These are phyloP conservation scores for Wickerhamiella allomyrinae DNA, from an alignment of 805 yeast genomes.

Conservation along the genomic window DNA sequence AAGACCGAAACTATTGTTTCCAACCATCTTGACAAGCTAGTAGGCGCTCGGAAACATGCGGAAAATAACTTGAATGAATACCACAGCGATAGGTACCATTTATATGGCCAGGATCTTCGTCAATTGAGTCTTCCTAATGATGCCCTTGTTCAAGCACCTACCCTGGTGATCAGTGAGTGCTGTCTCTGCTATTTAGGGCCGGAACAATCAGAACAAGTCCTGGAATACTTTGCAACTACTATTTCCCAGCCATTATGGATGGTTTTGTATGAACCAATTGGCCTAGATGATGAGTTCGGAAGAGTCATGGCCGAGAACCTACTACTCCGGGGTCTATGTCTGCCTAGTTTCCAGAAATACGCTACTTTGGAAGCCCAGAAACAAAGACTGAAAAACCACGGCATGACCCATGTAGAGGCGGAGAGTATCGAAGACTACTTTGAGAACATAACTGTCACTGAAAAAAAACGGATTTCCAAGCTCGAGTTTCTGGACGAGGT, in stretches of 20 bases:
- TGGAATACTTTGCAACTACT: slow-evolving; percentile 30
- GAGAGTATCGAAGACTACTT: slow-evolving; percentile 31
- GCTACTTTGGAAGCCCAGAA: slow-evolving; percentile 33
- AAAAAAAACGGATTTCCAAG: slow-evolving; percentile 31
- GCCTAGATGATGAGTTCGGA: slow-evolving; percentile 49
- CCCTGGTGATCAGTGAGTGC: slow-evolving; percentile 58
- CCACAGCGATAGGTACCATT: slow-evolving; percentile 30
- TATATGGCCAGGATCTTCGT: slow-evolving; percentile 45
- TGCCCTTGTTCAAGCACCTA: slow-evolving; percentile 30
- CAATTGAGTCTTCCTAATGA: slow-evolving; percentile 20
- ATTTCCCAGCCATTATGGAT: slow-evolving; percentile 23
- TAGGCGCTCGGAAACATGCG: slow-evolving; percentile 9
- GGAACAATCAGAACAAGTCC: slow-evolving; percentile 31
- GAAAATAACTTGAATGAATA: slow-evolving; percentile 7
- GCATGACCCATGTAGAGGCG: slow-evolving; percentile 25
- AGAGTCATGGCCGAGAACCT: slow-evolving; percentile 51
- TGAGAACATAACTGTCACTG: slow-evolving; percentile 25
- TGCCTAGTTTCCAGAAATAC: slow-evolving; percentile 42
- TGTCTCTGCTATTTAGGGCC: slow-evolving; percentile 57
- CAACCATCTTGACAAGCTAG: slow-evolving; percentile 22
- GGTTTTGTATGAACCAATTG: slow-evolving; percentile 57
- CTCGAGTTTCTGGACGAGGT: slow-evolving; percentile 62
- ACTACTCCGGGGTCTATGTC: slow-evolving; percentile 42
- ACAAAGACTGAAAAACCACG: slow-evolving; percentile 25
- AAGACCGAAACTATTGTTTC: slow-evolving; percentile 37